Conservation (phyloP, 2,329 filamentous ascomycete genomes). For the Talaromyces piceae region DNA sequence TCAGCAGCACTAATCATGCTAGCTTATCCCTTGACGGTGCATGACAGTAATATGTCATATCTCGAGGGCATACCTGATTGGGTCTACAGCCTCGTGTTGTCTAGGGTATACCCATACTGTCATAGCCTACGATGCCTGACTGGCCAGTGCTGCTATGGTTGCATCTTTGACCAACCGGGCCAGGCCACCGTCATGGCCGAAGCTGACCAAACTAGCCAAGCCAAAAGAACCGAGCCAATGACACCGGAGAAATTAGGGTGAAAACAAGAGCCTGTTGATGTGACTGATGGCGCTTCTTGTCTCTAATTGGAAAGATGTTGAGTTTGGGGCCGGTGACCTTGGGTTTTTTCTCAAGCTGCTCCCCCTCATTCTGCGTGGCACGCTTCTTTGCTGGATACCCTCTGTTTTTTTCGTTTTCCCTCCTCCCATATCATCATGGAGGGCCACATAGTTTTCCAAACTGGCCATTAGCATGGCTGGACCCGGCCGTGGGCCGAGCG, state of each 20-base stretch:
- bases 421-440: too few relatives aligned
- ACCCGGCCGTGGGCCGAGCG: neutral
- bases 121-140: neutral
- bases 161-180: neutral
- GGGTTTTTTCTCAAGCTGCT: neutral
- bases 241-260: neutral
- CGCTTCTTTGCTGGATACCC: too few relatives aligned
- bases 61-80: neutral
- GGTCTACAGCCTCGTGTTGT: neutral
- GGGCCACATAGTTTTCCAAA: neutral
- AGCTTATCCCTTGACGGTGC: neutral
- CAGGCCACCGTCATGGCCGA: neutral
- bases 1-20: neutral
- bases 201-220: neutral
- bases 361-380: neutral
- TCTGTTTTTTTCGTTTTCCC: too few relatives aligned
- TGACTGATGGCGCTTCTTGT: neutral
- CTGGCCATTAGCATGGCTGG: neutral
- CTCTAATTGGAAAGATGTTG: neutral
- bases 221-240: neutral
- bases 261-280: neutral
- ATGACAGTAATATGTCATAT: neutral
- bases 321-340: neutral
- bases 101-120: too few relatives aligned
- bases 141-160: neutral